phyloP scores from a whole-genome alignment of 2,329 filamentous ascomycete species.

The Plectosphaerella sp. region DNA sequence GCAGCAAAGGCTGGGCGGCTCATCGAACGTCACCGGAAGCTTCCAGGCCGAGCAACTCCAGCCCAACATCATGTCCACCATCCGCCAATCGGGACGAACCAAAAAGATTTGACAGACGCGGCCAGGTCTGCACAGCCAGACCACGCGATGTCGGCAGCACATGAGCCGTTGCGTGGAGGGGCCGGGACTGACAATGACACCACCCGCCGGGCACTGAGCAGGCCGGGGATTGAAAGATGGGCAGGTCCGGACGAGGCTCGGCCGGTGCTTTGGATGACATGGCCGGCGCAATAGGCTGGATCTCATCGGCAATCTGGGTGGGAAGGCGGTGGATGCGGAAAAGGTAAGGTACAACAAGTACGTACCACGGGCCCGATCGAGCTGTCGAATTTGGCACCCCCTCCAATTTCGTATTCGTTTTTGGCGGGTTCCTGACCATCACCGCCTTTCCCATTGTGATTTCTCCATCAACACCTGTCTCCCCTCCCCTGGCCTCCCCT shows the following conservation, averaged over 20 bases:
- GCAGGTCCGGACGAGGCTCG: background rate
- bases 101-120: too few relatives aligned
- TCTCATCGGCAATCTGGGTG: conserved; percentile 9
- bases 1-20: too few relatives aligned
- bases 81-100: too few relatives aligned
- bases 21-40: too few relatives aligned
- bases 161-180: background rate
- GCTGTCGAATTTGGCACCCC: background rate
- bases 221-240: background rate
- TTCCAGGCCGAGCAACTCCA: too few relatives aligned
- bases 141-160: background rate
- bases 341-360: too few relatives aligned
- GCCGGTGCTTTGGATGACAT: background rate
- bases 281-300: conserved; percentile 1
- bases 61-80: too few relatives aligned
- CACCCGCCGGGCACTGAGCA: background rate
- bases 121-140: background rate
- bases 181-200: background rate
- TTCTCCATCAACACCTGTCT: too few relatives aligned
- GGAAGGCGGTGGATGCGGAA: background rate
- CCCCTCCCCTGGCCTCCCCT: too few relatives aligned
- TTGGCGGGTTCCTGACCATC: background rate
- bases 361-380: too few relatives aligned
- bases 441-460: background rate
- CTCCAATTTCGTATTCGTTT: conserved; percentile 11